Percentiles rank a stretch among this genome's conserved stretches.
Conservation (phyloP, 805 yeast genomes). For the Suhomyces prunicola region DNA sequence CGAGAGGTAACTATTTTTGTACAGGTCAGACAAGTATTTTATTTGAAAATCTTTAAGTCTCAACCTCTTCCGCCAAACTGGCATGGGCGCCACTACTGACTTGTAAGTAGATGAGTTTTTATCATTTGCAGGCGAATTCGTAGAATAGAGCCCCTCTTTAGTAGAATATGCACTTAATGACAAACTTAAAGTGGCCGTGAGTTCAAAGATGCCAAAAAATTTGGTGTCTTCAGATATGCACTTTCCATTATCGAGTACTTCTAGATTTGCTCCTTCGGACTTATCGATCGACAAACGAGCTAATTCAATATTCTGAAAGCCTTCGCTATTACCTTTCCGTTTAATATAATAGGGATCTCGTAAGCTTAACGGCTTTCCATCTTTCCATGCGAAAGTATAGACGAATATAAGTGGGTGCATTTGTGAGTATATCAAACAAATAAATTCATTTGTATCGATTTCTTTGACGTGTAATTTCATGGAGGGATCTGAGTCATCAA, state of each 20-base stretch:
- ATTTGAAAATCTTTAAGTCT: neutral
- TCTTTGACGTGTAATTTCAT: slow-evolving; percentile 27
- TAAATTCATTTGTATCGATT: slow-evolving; percentile 14
- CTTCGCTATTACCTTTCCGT: slow-evolving; percentile 6
- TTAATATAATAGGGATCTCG: slow-evolving; percentile 34
- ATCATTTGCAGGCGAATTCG: neutral
- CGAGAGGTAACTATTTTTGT: neutral
- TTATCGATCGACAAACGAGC: neutral
- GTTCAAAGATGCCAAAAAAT: slow-evolving; percentile 15
- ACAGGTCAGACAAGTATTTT: neutral
- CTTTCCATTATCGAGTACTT: neutral
- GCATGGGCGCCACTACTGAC: neutral
- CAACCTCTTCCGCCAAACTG: neutral
- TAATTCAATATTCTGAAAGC: slow-evolving; percentile 15
- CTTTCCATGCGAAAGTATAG: slow-evolving; percentile 31
- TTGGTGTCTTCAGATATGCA: neutral
- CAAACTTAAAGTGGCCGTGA: slow-evolving; percentile 14
- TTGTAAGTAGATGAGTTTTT: neutral
- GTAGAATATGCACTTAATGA: slow-evolving; percentile 9
- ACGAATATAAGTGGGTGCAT: slow-evolving; percentile 28
- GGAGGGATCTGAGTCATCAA: slow-evolving; percentile 50
- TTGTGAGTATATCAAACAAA: slow-evolving; percentile 29
- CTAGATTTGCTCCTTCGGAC: neutral
- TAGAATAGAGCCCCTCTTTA: neutral
- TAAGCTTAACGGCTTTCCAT: slow-evolving; percentile 33